phyloP scores from a whole-genome alignment of 2,329 filamentous ascomycete species.

The Diaporthe velutina region DNA sequence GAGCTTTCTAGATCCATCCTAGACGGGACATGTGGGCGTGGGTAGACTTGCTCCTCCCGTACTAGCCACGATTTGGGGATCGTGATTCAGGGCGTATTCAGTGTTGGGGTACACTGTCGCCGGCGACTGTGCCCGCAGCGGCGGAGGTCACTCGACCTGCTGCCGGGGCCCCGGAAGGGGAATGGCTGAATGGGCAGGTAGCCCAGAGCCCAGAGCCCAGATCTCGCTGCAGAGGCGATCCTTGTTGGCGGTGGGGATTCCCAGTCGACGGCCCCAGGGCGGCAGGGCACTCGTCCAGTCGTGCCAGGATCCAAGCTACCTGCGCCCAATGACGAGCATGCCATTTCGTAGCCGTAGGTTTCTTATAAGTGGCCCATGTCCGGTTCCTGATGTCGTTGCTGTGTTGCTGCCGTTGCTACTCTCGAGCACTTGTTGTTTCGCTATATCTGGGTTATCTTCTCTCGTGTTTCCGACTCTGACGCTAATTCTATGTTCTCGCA shows the following conservation, averaged over 20 bases:
- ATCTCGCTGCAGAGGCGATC: constrained; percentile 32
- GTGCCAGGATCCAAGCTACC: constrained; percentile 26
- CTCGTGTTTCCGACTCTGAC: neutral
- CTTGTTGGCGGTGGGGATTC: constrained; percentile 29
- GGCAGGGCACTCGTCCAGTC: constrained; percentile 13
- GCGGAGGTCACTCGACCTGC: constrained; percentile 36
- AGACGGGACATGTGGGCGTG: neutral
- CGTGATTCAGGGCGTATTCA: constrained; percentile 23
- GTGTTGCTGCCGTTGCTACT: constrained; percentile 14
- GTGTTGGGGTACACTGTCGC: constrained; percentile 9
- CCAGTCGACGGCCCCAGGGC: constrained; percentile 20
- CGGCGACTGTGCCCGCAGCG: neutral
- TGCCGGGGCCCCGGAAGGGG: constrained; percentile 14
- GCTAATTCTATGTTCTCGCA: neutral
- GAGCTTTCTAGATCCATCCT: constrained; percentile 7
- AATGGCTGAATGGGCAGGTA: neutral
- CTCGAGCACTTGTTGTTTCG: constrained; percentile 22
- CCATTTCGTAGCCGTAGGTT: constrained; percentile 30
- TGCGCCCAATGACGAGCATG: constrained; percentile 37
- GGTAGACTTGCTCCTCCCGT: constrained; percentile 21
- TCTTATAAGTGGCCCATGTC: constrained; percentile 32
- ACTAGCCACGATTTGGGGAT: constrained; percentile 23
- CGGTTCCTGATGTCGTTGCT: constrained; percentile 20
- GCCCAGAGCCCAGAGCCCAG: constrained; percentile 7
- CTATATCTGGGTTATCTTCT: neutral